phyloP scores from a whole-genome alignment of 1,139 yeast genomes.

The Eremothecium coryli region DNA sequence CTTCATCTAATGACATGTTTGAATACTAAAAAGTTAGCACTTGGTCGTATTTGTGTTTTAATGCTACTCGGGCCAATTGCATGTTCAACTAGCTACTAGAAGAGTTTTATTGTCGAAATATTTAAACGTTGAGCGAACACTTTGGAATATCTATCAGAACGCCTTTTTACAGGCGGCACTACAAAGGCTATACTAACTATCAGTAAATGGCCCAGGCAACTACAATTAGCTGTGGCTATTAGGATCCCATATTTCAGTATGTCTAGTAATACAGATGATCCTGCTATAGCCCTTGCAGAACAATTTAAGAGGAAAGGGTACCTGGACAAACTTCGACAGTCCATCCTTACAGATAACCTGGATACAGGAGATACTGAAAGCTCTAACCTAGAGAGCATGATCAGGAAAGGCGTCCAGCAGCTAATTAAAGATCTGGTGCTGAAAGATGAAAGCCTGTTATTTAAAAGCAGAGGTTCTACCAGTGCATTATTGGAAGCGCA shows the following conservation, averaged over 20 bases:
- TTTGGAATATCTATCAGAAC: too few species aligned
- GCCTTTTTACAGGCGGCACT: too few species aligned
- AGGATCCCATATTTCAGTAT: too few species aligned
- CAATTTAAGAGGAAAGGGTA: slow-evolving; percentile 27
- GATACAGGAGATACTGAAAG: slow-evolving; percentile 5
- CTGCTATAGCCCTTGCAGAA: slow-evolving; percentile 25
- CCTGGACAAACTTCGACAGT: slow-evolving; percentile 25
- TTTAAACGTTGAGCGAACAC: too few species aligned
- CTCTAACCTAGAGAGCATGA: slow-evolving; percentile 15
- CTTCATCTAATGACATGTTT: too few species aligned
- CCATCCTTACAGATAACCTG: slow-evolving; percentile 14
- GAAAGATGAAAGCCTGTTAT: slow-evolving; percentile 25
- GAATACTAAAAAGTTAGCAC: too few species aligned
- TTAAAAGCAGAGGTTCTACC: slow-evolving; percentile 29
- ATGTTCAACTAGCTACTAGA: not conserved
- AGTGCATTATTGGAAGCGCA: slow-evolving; percentile 29
- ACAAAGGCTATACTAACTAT: too few species aligned
- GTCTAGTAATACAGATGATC: slow-evolving; percentile 12
- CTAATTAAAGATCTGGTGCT: slow-evolving; percentile 22
- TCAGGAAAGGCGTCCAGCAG: slow-evolving; percentile 16
- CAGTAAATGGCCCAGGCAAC: too few species aligned
- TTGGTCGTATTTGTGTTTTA: too few species aligned
- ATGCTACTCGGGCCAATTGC: too few species aligned
- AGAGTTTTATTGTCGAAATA: too few species aligned
- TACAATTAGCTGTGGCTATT: too few species aligned